These are phyloP conservation scores for Aphanoascus verrucosus DNA, from an alignment of 2,329 filamentous ascomycete species.

Conservation along the genomic window DNA sequence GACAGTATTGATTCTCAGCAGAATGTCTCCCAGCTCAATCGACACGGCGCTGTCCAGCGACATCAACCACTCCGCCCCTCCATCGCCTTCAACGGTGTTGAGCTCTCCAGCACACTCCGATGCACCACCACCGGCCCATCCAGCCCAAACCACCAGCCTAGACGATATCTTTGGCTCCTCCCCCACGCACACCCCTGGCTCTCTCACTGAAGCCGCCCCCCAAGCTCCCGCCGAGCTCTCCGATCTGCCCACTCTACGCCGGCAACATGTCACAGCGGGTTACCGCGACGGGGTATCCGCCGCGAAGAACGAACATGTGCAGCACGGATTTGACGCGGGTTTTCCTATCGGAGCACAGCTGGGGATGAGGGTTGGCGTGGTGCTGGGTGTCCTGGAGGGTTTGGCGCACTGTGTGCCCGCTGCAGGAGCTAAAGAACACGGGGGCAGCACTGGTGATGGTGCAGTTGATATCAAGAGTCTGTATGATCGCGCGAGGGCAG, in stretches of 20 bases:
- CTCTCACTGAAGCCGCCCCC: background rate
- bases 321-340: constrained; percentile 84
- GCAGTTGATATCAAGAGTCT: constrained; percentile 25
- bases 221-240: constrained; percentile 36
- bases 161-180: constrained; percentile 37
- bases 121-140: background rate
- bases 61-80: background rate
- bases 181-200: constrained; percentile 16
- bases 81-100: background rate
- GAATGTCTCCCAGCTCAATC: constrained; percentile 7
- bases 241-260: constrained; percentile 65
- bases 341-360: constrained; percentile 74
- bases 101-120: constrained; percentile 1
- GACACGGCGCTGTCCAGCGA: constrained; percentile 1
- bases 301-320: constrained; percentile 66
- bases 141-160: constrained; percentile 13
- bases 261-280: constrained; percentile 69
- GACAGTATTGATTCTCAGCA: background rate
- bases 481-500: constrained; percentile 15
- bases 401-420: constrained; percentile 34
- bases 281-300: constrained; percentile 77
- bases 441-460: background rate
- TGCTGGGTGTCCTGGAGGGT: constrained; percentile 69
- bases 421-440: too few species aligned
- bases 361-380: constrained; percentile 60